Evolutionary conservation across 441 rosid species (phyloP).

Genomic region (Populus hybrid): DNA sequence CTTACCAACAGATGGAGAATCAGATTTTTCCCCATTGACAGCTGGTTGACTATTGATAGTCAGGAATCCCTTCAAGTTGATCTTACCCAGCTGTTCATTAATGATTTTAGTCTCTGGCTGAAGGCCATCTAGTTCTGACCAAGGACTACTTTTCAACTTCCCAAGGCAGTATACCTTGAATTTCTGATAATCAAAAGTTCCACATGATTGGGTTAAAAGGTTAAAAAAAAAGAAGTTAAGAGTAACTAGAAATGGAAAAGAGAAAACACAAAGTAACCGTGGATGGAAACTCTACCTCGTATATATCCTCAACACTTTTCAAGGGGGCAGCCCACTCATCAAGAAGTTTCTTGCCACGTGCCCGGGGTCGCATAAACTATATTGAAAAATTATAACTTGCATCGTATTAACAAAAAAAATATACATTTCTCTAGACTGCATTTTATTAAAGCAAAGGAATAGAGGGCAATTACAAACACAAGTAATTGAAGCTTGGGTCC

Average conservation of each 20-base stretch:
- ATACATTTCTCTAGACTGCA: background rate
- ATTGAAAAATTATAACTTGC: slow-evolving; percentile 9
- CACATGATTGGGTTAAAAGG: slow-evolving; percentile 3
- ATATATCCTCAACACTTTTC: slow-evolving; percentile 67
- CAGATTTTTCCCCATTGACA: slow-evolving; percentile 79
- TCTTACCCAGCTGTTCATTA: slow-evolving; percentile 70
- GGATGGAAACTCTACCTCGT: slow-evolving; percentile 50
- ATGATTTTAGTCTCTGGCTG: slow-evolving; percentile 93
- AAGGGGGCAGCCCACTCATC: slow-evolving; percentile 82
- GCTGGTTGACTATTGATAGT: slow-evolving; percentile 99
- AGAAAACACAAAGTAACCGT: too few relatives aligned
- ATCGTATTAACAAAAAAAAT: background rate
- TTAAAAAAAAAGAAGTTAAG: background rate
- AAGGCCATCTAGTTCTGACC: slow-evolving; percentile 90
- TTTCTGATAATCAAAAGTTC: slow-evolving; percentile 47
- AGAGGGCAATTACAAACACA: background rate
- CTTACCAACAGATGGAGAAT: slow-evolving; percentile 79
- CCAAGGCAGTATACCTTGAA: slow-evolving; percentile 80
- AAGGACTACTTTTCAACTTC: slow-evolving; percentile 77
- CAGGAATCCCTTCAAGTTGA: slow-evolving; percentile 83
- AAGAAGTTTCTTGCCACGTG: slow-evolving; percentile 87
- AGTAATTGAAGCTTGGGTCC: background rate
- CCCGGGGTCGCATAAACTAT: slow-evolving; percentile 84
- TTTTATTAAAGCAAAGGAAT: background rate
- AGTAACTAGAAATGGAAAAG: background rate